Evolutionary conservation across 2,329 filamentous ascomycete genomes (phyloP).

Genomic region (Cladosporium sp.): DNA sequence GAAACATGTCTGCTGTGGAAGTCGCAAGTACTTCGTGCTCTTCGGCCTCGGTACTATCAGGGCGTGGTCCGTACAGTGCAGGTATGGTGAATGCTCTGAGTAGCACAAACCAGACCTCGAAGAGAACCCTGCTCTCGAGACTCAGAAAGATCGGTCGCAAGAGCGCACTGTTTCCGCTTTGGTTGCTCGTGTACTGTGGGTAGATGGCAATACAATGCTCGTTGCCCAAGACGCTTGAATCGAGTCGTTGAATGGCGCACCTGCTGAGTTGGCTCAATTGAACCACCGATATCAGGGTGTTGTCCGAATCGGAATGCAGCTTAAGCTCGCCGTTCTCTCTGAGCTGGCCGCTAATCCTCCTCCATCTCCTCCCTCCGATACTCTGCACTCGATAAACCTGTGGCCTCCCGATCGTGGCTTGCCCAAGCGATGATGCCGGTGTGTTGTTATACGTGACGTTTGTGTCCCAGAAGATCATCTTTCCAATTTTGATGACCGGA

Average conservation of each 20-base stretch:
- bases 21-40: slow-evolving; percentile 23
- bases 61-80: slow-evolving; percentile 67
- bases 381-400: slow-evolving; percentile 54
- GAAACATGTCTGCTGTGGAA: slow-evolving; percentile 50
- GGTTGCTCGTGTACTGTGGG: slow-evolving; percentile 77
- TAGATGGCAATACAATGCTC: slow-evolving; percentile 95
- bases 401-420: slow-evolving; percentile 32
- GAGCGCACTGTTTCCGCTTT: slow-evolving; percentile 63
- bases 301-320: slow-evolving; percentile 79
- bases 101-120: slow-evolving; percentile 95
- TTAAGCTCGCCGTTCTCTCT: slow-evolving; percentile 95
- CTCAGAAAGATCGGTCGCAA: slow-evolving; percentile 86
- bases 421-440: slow-evolving; percentile 13
- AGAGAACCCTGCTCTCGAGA: slow-evolving; percentile 80
- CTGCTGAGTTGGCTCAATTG: slow-evolving; percentile 84
- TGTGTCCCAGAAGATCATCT: slow-evolving; percentile 74
- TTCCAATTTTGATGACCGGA: slow-evolving; percentile 82
- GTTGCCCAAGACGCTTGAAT: slow-evolving; percentile 84
- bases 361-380: slow-evolving; percentile 65
- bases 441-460: slow-evolving; percentile 48
- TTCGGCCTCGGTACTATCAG: slow-evolving; percentile 20
- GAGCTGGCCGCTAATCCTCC: slow-evolving; percentile 83
- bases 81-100: slow-evolving; percentile 87
- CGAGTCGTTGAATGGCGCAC: slow-evolving; percentile 83
- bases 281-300: slow-evolving; percentile 72